phyloP scores from a whole-genome alignment of 352 stramenopile species.

The Phytophthora brassicae region DNA sequence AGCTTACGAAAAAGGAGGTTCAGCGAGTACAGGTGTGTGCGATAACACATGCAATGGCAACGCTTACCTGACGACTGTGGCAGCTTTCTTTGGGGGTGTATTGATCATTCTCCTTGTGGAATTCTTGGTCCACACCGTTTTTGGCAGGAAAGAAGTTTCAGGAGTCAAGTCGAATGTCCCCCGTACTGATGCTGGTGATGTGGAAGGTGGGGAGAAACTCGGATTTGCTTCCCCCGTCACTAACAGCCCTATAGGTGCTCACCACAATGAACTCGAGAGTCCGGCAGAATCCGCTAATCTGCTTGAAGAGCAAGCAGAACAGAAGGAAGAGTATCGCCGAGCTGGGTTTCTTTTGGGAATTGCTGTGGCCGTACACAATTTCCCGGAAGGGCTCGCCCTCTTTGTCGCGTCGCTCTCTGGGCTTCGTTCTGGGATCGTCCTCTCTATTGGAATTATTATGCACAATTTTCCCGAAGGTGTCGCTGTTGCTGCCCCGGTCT shows the following conservation, averaged over 20 bases:
- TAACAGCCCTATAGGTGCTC: conserved; percentile 2
- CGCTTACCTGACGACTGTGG: conserved; percentile 56
- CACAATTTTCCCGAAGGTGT: conserved; percentile 98
- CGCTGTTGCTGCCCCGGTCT: conserved; percentile 94
- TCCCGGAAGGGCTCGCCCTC: conserved; percentile 95
- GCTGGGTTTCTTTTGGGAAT: conserved; percentile 93
- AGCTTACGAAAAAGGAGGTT: conserved; percentile 62
- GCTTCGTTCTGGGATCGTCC: conserved; percentile 84
- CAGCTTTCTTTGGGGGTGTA: conserved; percentile 57
- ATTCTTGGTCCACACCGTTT: conserved; percentile 39
- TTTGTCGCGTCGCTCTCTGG: conserved; percentile 94
- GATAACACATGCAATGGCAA: conserved; percentile 63
- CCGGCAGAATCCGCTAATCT: conserved; percentile 10
- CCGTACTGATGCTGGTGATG: not conserved
- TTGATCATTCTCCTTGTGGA: conserved; percentile 69
- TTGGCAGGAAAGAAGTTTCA: conserved; percentile 5
- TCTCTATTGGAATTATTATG: conserved; percentile 95
- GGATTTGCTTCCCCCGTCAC: conserved; percentile 11
- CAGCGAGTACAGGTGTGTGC: conserved; percentile 40
- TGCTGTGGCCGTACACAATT: conserved; percentile 97
- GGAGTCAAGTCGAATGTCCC: conserved; percentile 27
- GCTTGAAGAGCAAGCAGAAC: no score
- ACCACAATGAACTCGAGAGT: conserved; percentile 16
- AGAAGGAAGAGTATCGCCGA: conserved; percentile 60
- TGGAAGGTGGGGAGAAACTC: conserved; percentile 24